Base-by-base conservation (phyloP, 768 basidiomycete genomes). In the Pleurotus ostreatus region DNA sequence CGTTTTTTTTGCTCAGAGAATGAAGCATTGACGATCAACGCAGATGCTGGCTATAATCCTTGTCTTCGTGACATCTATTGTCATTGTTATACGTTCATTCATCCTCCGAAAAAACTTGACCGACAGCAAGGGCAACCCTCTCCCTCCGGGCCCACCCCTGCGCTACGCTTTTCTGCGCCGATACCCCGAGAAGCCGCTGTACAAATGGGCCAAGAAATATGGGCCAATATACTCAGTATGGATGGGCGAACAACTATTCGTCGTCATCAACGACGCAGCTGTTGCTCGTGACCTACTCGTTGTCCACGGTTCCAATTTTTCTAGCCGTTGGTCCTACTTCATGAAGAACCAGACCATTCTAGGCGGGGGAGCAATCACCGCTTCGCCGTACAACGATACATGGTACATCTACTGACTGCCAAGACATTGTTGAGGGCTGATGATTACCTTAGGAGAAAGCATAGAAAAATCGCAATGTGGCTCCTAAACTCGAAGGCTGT, bases 211-310 rank as follows among this genome's bases (percentile, higher is more conserved):
- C 0, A 68, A 68, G 41, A 54, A 59, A 39, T 74, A 65, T 46
- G 74, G 73, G 1, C 60, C 66, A 1, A 37, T 76, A 0, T 74
- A 64, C 57, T 74, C 71, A 0, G 55, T 76, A 15, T 73, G 71
- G 70, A 65, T 74, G 62, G 74, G 74, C 4, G 67, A 60, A 30
- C 72, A 74, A 53, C 66, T 74, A 13, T 71, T 74, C 30, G 66
- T 75, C 16, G 68, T 72, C 23, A 55, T 75, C 11, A 69, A 68
- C 44, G 72, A 73, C 58, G 68, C 74, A 9, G 46, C 60, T 2
- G 55, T 73, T 20, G 73, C 66, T n/a, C 61, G 61, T 5, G 74
- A 76, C 55, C 65, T 76, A 1, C 55, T 75, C 0, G 70, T 76
- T 2, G 62, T 63, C 9, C 65, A 74, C 44, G 74, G 74, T n/a